Percentiles rank a stretch among this genome's conserved stretches.
Evolutionary conservation across 805 yeast species (phyloP).

Genomic region (Ogataea siamensis): DNA sequence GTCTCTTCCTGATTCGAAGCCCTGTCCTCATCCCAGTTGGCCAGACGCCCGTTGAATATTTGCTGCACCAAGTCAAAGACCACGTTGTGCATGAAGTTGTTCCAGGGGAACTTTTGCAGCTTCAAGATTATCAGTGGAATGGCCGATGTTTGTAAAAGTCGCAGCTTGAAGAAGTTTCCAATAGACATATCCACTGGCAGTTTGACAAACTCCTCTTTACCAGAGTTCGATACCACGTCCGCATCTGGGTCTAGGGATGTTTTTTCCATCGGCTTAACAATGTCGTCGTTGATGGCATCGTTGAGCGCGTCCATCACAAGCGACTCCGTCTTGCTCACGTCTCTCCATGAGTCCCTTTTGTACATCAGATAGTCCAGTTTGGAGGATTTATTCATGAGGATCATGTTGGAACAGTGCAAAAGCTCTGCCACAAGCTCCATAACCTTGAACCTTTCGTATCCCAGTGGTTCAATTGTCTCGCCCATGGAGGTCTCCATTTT

Average conservation of each 20-base stretch:
- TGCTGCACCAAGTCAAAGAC: conserved; percentile 95
- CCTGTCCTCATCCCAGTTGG: conserved; percentile 38
- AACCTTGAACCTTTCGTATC: conserved; percentile 85
- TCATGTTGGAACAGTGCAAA: conserved; percentile 95
- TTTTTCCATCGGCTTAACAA: conserved; percentile 28
- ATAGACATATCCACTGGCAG: conserved; percentile 38
- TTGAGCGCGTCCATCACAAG: conserved; percentile 36
- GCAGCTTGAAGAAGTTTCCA: conserved; percentile 83
- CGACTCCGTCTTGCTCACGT: conserved; percentile 43
- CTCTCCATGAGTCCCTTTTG: conserved; percentile 70
- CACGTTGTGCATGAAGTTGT: conserved; percentile 94
- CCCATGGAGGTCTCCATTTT: conserved; percentile 59
- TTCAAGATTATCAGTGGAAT: conserved; percentile 61
- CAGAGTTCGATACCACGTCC: conserved; percentile 2
- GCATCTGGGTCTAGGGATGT: conserved; percentile 30
- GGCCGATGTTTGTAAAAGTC: conserved; percentile 67
- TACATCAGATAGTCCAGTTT: conserved; percentile 60
- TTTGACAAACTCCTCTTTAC: conserved; percentile 24
- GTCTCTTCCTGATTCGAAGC: conserved; percentile 35
- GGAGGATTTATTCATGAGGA: conserved; percentile 71
- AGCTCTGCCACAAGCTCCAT: conserved; percentile 92
- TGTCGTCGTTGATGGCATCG: conserved; percentile 30
- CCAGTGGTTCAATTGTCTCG: conserved; percentile 61
- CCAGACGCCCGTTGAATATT: conserved; percentile 68
- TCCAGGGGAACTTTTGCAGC: conserved; percentile 89